Conservation (phyloP, 1,139 yeast species). For the Suhomyces bolitotheri region DNA sequence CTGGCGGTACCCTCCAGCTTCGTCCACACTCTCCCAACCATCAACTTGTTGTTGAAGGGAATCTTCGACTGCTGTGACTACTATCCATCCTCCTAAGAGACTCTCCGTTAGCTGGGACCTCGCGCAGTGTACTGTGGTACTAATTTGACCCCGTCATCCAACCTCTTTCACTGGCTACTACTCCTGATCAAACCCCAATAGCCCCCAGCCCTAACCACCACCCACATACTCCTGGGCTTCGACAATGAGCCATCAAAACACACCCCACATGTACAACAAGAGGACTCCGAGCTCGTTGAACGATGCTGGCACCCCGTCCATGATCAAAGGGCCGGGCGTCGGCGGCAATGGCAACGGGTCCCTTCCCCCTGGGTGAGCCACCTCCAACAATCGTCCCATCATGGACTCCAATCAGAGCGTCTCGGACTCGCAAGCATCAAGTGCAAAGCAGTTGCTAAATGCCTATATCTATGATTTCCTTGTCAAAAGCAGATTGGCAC, state of each 20-base stretch:
- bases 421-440: constrained; percentile 53
- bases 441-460: constrained; percentile 68
- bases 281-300: constrained; percentile 28
- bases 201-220: not conserved
- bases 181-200: too few relatives aligned
- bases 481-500: constrained; percentile 67
- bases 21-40: too few relatives aligned
- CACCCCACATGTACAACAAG: constrained; percentile 37
- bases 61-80: too few relatives aligned
- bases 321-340: constrained; percentile 7
- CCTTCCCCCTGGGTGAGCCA: constrained; percentile 10
- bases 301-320: constrained; percentile 10
- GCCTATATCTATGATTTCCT: constrained; percentile 87
- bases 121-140: too few relatives aligned
- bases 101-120: too few relatives aligned
- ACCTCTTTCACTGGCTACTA: not conserved
- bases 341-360: constrained; percentile 13
- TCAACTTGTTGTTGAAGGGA: too few relatives aligned
- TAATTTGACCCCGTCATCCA: not conserved
- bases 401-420: constrained; percentile 30
- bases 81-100: too few relatives aligned
- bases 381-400: constrained; percentile 16
- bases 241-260: constrained; percentile 31
- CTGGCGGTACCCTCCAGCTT: too few relatives aligned
- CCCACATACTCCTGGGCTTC: not conserved